A percentile compares a stretch with the other conserved stretches of the same genome.
Conservation (phyloP, 2,329 filamentous ascomycete species). For the Fusarium zealandicum region DNA sequence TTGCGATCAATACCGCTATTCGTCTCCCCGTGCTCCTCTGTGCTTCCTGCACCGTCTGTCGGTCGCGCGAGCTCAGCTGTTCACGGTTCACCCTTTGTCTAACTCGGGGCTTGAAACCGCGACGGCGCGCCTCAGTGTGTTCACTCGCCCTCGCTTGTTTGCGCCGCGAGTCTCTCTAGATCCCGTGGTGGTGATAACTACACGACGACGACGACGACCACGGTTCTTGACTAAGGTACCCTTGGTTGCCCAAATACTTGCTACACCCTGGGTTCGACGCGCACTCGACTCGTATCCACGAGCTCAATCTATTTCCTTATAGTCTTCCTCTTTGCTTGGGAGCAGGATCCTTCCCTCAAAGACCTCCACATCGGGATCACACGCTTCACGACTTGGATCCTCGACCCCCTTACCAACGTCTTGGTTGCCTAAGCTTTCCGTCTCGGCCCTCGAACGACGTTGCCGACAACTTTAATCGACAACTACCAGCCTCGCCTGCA, state of each 20-base stretch:
- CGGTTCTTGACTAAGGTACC: constrained; percentile 10
- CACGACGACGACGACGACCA: constrained; percentile 15
- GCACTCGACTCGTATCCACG: constrained; percentile 7
- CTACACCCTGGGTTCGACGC: constrained; percentile 12
- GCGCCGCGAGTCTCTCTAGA: constrained; percentile 22
- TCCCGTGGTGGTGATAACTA: constrained; percentile 23
- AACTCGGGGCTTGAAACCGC: constrained; percentile 24
- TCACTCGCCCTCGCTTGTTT: constrained; percentile 20
- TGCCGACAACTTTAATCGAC: constrained; percentile 13
- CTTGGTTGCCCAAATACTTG: constrained; percentile 14
- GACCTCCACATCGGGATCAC: constrained; percentile 22
- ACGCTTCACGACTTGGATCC: constrained; percentile 11
- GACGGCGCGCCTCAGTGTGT: constrained; percentile 29
- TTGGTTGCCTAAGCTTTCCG: background rate
- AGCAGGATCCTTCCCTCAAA: constrained; percentile 13
- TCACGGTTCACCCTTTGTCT: constrained; percentile 6
- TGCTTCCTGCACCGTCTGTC: constrained; percentile 31
- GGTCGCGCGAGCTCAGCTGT: constrained; percentile 33
- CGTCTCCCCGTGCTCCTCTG: constrained; percentile 29
- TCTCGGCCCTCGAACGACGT: constrained; percentile 9
- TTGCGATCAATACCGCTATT: constrained; percentile 39
- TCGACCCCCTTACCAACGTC: background rate
- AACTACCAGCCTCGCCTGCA: constrained; percentile 7
- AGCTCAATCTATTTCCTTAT: constrained; percentile 14
- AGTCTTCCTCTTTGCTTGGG: constrained; percentile 2